These are phyloP conservation scores for Lithohypha guttulata DNA, from an alignment of 2,329 filamentous ascomycete genomes.

Conservation along the genomic window DNA sequence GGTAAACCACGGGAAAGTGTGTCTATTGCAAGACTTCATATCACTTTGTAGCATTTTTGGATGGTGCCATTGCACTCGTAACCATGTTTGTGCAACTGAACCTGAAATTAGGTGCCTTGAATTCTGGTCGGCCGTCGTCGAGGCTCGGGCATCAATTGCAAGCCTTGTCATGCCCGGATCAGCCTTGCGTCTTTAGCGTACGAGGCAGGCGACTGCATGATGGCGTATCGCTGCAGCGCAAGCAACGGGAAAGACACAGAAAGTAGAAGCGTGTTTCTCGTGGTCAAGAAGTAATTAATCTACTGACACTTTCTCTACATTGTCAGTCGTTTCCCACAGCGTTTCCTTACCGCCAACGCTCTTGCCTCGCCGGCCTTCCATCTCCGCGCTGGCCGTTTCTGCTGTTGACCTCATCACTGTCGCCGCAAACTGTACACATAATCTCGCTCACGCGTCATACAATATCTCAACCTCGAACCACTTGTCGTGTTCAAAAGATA, in stretches of 20 bases:
- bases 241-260: neutral
- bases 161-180: too few species aligned
- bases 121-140: too few species aligned
- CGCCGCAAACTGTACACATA: neutral
- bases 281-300: neutral
- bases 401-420: neutral
- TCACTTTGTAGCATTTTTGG: too few species aligned
- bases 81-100: too few species aligned
- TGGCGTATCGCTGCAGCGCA: conserved; percentile 3
- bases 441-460: neutral
- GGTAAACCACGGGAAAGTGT: too few species aligned
- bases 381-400: neutral
- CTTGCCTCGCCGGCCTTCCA: neutral
- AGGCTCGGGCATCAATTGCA: too few species aligned
- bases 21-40: too few species aligned
- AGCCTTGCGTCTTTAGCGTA: too few species aligned
- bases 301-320: neutral
- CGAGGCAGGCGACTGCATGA: conserved; percentile 7
- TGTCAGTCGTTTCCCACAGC: too few species aligned
- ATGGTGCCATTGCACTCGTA: too few species aligned
- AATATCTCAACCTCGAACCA: neutral
- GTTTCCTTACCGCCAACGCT: neutral
- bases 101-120: too few species aligned
- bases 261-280: conserved; percentile 2
- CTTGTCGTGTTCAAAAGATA: neutral